Evolutionary conservation across 2,329 filamentous ascomycete genomes (phyloP), one percentile per base, ranked within the genome.

Genomic region (Plenodomus tracheiphilus): DNA sequence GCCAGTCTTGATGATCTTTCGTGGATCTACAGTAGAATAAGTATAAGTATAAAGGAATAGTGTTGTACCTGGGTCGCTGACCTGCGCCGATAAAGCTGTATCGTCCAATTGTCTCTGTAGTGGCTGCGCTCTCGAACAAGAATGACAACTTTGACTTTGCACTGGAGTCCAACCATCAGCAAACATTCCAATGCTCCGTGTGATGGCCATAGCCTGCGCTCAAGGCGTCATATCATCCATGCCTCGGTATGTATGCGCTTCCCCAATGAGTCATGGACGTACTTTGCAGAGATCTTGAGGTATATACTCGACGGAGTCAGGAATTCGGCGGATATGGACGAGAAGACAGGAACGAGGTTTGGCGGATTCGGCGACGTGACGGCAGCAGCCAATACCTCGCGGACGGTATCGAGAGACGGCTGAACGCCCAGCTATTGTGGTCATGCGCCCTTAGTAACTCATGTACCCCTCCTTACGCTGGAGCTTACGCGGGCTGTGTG

Each of bases 251-350:
- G 19, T 15, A 15, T 39, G 13, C 36, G 39, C 37, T 20, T 38
- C 20, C 50, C 19, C 13, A 41, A 65, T 69, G 61, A 66, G 59
- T 70, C 60, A 80, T 48, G 45, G 49, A 70, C 80, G 76, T 75
- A 88, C 80, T 87, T 85, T 54, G 85, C 82, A 30, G 89, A 87
- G 61, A 97, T 81, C 75, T 97, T 97, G 59, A 99, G 82, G 74
- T 97, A 99, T 61, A 95, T 93, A 54, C 89, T 84, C n/a, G 91
- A 93, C 2, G 94, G 94, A 1, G 93, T 99, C 71, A 97, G 82
- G 60, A 97, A 86, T 74, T 97, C 93, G 62, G 93, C 93, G 5
- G 91, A 85, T 62, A 96, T 91, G 57, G 92, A 89, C 20, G 88
- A 86, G 74, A 87, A 91, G 36, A 96, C 73, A 2, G 91, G 91